Percentiles rank a stretch among this genome's conserved stretches.
Evolutionary conservation across 1,284 basidiomycete genomes (phyloP).

Genomic region (Somion occarium): DNA sequence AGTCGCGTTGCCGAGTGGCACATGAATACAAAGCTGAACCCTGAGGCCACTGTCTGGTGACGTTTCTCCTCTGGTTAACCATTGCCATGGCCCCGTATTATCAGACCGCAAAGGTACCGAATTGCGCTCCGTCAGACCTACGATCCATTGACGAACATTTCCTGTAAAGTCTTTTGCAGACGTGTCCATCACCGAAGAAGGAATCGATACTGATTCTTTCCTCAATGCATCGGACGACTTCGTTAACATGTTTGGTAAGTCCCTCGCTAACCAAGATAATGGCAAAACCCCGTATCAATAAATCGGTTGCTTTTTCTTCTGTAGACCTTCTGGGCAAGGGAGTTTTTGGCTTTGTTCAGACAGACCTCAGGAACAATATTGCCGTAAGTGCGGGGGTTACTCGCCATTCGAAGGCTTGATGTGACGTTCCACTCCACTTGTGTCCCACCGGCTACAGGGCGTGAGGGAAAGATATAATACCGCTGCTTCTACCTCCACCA

Average conservation of each 20-base stretch:
- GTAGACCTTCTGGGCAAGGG: constrained; percentile 84
- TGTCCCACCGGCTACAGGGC: constrained; percentile 47
- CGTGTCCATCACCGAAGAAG: constrained; percentile 70
- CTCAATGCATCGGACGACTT: constrained; percentile 89
- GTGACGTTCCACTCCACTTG: neutral
- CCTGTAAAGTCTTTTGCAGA: constrained; percentile 76
- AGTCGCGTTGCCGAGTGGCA: neutral
- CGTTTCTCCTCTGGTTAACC: too few species aligned
- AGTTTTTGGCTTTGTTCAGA: constrained; percentile 88
- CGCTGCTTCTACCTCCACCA: constrained; percentile 52
- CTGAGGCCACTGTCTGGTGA: too few species aligned
- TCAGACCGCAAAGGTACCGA: constrained; percentile 68
- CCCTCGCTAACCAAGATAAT: neutral
- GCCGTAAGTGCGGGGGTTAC: constrained; percentile 43
- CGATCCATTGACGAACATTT: neutral
- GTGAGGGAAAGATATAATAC: constrained; percentile 69
- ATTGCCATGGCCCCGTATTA: constrained; percentile 71
- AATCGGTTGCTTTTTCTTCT: constrained; percentile 6
- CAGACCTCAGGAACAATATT: constrained; percentile 88
- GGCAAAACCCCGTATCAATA: neutral
- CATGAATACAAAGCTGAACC: too few species aligned
- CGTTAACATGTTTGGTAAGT: constrained; percentile 84
- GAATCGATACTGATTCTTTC: constrained; percentile 83
- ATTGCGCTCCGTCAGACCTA: constrained; percentile 8
- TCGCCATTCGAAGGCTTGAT: neutral